These are phyloP conservation scores for Cyphellophora attinorum DNA, from an alignment of 2,329 filamentous ascomycete genomes.

Conservation along the genomic window DNA sequence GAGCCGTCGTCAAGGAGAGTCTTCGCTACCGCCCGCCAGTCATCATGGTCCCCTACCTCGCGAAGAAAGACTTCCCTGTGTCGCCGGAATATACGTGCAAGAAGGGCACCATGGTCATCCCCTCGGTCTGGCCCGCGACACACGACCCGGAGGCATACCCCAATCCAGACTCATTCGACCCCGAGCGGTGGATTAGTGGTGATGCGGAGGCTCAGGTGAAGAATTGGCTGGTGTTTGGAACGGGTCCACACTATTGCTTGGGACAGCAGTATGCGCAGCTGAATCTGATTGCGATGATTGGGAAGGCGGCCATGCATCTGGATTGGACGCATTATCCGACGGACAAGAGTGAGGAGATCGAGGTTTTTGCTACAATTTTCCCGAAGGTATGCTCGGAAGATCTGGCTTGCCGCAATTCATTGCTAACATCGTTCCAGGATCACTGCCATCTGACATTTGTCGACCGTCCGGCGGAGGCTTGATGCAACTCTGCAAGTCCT, in stretches of 20 bases:
- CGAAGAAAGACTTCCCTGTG: conserved; percentile 92
- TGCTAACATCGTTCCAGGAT: conserved; percentile 46
- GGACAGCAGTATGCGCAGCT: conserved; percentile 86
- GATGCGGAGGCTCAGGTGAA: conserved; percentile 85
- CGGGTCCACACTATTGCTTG: conserved; percentile 91
- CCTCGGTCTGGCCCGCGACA: conserved; percentile 79
- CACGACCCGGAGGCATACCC: conserved; percentile 89
- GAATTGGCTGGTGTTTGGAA: conserved; percentile 96
- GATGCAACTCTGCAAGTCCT: not conserved
- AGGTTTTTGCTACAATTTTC: conserved; percentile 98
- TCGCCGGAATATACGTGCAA: conserved; percentile 80
- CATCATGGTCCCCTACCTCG: conserved; percentile 90
- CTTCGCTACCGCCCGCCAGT: conserved; percentile 92
- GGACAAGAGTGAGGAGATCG: conserved; percentile 79
- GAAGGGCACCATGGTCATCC: conserved; percentile 92
- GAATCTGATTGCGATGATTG: conserved; percentile 81
- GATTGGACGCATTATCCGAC: conserved; percentile 89
- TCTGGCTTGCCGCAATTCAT: not conserved
- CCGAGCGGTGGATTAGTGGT: conserved; percentile 82
- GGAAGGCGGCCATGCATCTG: conserved; percentile 76
- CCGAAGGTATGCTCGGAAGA: conserved; percentile 60
- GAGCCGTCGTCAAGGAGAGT: conserved; percentile 82
- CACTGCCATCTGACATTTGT: conserved; percentile 72
- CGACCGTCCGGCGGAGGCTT: conserved; percentile 23
- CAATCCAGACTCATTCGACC: conserved; percentile 79